These are phyloP conservation scores for Solanum virginianum DNA, from an alignment of 257 asterid species.

Conservation along the genomic window DNA sequence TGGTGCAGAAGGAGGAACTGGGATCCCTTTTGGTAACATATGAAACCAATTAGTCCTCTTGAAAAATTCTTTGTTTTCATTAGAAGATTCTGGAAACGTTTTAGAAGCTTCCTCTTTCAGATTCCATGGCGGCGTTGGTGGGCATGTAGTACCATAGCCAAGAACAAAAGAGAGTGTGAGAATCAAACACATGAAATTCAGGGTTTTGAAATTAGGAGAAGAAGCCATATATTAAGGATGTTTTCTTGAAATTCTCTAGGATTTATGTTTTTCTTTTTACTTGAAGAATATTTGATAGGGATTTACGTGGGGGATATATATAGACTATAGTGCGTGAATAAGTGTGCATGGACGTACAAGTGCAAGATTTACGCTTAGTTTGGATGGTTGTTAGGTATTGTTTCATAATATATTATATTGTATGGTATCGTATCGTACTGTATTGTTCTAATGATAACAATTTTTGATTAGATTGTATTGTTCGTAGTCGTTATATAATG, in stretches of 20 bases:
- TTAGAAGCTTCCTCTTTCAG: neutral
- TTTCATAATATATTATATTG: too few relatives aligned
- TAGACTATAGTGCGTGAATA: neutral
- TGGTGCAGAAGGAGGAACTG: constrained; percentile 45
- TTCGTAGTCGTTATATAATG: too few relatives aligned
- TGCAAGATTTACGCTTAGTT: neutral
- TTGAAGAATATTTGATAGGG: neutral
- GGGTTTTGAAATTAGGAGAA: neutral
- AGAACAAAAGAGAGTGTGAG: neutral
- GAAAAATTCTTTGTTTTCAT: neutral
- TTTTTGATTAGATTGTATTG: too few relatives aligned
- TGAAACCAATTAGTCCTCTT: neutral
- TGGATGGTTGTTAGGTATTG: too few relatives aligned
- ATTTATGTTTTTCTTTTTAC: neutral
- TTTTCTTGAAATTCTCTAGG: neutral
- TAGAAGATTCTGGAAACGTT: neutral
- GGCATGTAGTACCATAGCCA: neutral
- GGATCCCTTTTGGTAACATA: constrained; percentile 31
- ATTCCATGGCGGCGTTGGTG: neutral
- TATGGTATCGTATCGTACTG: too few relatives aligned
- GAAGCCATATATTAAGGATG: neutral
- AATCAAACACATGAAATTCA: neutral
- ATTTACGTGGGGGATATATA: neutral
- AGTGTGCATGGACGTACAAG: neutral
- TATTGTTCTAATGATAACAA: too few relatives aligned